A percentile compares a stretch with the other conserved stretches of the same genome.
Conservation (phyloP, 306 rosid genomes). For the Vicia faba region DNA sequence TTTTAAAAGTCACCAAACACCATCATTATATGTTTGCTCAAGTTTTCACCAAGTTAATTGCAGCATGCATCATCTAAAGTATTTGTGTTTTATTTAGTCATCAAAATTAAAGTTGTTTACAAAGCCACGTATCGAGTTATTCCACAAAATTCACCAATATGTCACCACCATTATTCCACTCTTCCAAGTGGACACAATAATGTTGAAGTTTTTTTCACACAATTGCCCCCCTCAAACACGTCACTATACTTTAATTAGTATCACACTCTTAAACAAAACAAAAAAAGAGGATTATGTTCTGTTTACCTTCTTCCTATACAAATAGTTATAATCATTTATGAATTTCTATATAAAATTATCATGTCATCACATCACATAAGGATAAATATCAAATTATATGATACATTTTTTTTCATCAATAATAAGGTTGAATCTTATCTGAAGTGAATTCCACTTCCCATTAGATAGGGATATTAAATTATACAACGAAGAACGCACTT, state of each 20-base stretch:
- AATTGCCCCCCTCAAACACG: background rate
- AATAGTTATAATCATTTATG: background rate
- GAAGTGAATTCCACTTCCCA: constrained; percentile 31
- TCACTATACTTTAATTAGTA: background rate
- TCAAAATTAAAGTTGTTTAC: background rate
- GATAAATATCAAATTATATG: background rate
- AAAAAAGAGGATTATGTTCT: background rate
- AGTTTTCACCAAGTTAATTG: constrained; percentile 19
- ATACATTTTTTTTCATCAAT: background rate
- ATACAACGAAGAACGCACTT: constrained; percentile 26
- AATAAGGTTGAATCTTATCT: constrained; percentile 26
- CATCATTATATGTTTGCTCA: background rate
- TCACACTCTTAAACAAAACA: background rate
- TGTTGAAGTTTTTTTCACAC: background rate
- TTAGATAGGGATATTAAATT: constrained; percentile 28
- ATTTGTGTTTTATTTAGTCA: constrained; percentile 15
- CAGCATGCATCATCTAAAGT: background rate
- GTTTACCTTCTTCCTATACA: too few relatives aligned
- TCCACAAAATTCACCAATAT: constrained; percentile 20
- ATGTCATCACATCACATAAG: background rate
- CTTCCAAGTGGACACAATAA: constrained; percentile 22
- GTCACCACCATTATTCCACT: constrained; percentile 9
- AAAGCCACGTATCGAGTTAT: background rate
- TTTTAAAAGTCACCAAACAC: constrained; percentile 1
- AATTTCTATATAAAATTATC: background rate